Evolutionary conservation across 345 rosid species (phyloP).

Genomic region (Geranium brycei): DNA sequence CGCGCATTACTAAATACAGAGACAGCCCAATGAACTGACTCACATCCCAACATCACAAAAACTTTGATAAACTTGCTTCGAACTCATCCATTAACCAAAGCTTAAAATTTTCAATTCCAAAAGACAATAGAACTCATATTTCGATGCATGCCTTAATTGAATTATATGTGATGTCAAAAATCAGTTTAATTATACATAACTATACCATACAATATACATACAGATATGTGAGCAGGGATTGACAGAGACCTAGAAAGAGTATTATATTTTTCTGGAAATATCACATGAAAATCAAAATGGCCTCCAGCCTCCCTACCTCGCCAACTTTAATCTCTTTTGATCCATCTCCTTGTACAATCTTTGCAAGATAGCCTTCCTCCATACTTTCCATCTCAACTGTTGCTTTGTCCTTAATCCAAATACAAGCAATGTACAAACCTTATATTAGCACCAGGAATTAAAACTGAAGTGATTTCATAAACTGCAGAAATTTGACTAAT

Average conservation of each 20-base stretch:
- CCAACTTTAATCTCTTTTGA: conserved; percentile 87
- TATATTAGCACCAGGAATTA: conserved; percentile 5
- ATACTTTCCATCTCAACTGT: conserved; percentile 98
- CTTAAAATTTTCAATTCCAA: neutral
- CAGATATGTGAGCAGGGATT: neutral
- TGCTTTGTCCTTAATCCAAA: conserved; percentile 64
- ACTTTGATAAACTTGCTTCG: neutral
- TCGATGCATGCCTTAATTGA: no score
- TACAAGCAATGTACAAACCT: conserved; percentile 2
- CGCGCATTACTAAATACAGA: neutral
- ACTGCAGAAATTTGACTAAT: conserved; percentile 6
- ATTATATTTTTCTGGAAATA: neutral
- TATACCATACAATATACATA: no score
- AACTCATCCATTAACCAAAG: neutral
- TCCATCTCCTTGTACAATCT: conserved; percentile 80
- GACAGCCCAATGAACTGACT: neutral
- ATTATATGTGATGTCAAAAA: no score
- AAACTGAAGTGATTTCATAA: neutral
- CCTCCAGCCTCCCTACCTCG: conserved; percentile 25
- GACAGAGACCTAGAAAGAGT: neutral
- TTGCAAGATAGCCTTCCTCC: conserved; percentile 97
- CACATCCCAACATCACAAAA: neutral
- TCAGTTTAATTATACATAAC: no score
- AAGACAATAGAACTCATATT: no score
- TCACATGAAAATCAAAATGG: neutral